Evolutionary conservation across 306 rosid species (phyloP).

Genomic region (Macrotyloma uniflorum): DNA sequence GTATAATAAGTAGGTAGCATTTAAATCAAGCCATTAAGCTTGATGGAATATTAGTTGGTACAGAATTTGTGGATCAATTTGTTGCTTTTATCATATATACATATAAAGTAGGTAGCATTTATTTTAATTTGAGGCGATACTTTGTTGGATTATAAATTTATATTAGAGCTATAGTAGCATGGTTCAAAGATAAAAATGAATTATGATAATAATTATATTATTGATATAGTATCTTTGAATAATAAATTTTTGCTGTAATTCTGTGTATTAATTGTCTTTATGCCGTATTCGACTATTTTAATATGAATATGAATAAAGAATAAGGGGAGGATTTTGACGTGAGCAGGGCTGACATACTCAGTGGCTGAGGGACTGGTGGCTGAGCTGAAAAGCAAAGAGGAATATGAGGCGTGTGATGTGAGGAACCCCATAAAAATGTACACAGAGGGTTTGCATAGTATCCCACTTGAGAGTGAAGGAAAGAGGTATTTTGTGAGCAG

Average conservation of each 20-base stretch:
- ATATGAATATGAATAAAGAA: neutral
- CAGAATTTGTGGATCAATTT: no score
- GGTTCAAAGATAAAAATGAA: neutral
- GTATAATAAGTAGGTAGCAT: neutral
- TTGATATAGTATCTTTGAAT: no score
- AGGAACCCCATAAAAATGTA: constrained; percentile 69
- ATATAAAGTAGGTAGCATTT: no score
- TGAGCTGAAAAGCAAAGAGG: constrained; percentile 65
- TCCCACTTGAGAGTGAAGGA: constrained; percentile 69
- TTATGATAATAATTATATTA: neutral
- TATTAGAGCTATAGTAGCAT: no score
- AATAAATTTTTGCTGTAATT: no score
- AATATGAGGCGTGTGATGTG: constrained; percentile 72
- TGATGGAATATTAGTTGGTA: no score
- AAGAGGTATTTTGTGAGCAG: constrained; percentile 73
- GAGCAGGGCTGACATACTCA: constrained; percentile 83
- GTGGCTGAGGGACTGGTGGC: constrained; percentile 54
- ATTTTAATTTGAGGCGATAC: no score
- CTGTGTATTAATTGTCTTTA: no score
- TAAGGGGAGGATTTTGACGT: neutral
- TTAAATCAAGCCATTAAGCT: no score
- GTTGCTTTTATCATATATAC: no score
- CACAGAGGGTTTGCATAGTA: constrained; percentile 66
- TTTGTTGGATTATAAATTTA: no score
- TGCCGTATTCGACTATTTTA: neutral